Evolutionary conservation across 2,329 filamentous ascomycete genomes (phyloP).

Genomic region (Colletotrichum salicis): DNA sequence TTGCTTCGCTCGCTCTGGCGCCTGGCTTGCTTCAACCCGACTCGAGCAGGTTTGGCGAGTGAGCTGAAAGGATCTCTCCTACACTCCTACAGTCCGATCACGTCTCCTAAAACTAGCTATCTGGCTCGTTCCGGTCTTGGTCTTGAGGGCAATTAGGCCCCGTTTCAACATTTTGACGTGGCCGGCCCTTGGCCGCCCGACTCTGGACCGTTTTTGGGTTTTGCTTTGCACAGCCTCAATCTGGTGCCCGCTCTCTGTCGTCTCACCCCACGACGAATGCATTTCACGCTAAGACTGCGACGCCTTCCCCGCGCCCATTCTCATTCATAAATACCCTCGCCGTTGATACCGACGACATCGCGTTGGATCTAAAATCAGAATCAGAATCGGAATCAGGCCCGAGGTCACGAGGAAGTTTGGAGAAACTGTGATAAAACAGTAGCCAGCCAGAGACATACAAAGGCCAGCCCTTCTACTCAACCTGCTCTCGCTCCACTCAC

Average conservation of each 20-base stretch:
- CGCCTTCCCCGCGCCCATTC: not conserved
- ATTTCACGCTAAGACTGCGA: not conserved
- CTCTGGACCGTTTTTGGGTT: not conserved
- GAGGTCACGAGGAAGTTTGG: not conserved
- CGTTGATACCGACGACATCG: not conserved
- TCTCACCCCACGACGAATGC: slow-evolving; percentile 21
- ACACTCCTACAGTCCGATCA: not conserved
- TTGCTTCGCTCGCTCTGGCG: not conserved
- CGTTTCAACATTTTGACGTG: not conserved
- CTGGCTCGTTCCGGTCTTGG: not conserved
- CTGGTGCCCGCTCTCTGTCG: slow-evolving; percentile 19
- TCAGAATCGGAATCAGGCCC: not conserved
- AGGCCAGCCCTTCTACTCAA: not conserved
- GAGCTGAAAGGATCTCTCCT: too few species aligned
- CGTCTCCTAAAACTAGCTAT: not conserved
- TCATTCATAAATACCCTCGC: not conserved
- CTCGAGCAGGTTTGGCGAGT: not conserved
- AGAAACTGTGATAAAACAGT: not conserved
- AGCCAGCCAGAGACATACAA: not conserved
- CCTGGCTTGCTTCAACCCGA: not conserved
- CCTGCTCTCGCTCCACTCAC: not conserved
- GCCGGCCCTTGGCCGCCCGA: not conserved
- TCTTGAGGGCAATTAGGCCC: too few species aligned
- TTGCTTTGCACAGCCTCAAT: slow-evolving; percentile 33
- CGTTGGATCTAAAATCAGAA: not conserved